Base-by-base conservation (phyloP, 345 rosid genomes). In the Bruguiera gymnorhiza region DNA sequence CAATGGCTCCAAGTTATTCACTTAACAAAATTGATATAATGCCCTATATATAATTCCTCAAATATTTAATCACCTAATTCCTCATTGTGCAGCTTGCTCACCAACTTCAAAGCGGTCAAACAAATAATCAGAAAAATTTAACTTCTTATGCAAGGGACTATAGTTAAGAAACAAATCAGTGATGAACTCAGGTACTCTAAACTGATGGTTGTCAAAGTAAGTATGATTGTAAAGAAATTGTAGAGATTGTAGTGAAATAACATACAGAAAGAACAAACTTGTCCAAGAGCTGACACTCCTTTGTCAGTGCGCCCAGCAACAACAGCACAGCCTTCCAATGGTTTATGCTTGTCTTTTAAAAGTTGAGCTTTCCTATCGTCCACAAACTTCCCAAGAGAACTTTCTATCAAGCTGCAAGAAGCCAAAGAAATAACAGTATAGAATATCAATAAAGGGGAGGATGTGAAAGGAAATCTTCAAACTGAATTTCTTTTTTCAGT, bases 191-290 rank as follows among this genome's bases (percentile, higher is more conserved):
- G 50, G 50, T 30, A 39, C 13, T 5, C 11, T 9, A 36, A 6
- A 29, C 51, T 8, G 23, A 16, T 8, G 20, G 37, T 62, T 10
- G 43, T 39, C 13, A 10, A 36, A 36, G 16, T 6, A 63, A 63
- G 4, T 63, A 27, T 19, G n/a, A 1, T 8, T 23, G 55, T 67
- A n/a, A 61, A 1, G 50, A 59, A 70, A 8, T 13, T 30, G 9
- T 8, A 20, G 32, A 24, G 37, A 65, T 43, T 32, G 67, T 3
- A 23, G 52, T 72, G 63, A 18, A 69, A 39, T 55, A 63, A 86
- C 98, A 52, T 86, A 94, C 98, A 88, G 80, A 95, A 95, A 68
- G 98, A 88, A 89, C 97, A 95, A 85, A 88, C 96, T 95, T 90
- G 99, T 62, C 71, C 78, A 83, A 92, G 83, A 55, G 98, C 98